Evolutionary conservation across 257 asterid genomes (phyloP), one percentile per base, ranked within the genome.

Genomic region (Coffea canephora): DNA sequence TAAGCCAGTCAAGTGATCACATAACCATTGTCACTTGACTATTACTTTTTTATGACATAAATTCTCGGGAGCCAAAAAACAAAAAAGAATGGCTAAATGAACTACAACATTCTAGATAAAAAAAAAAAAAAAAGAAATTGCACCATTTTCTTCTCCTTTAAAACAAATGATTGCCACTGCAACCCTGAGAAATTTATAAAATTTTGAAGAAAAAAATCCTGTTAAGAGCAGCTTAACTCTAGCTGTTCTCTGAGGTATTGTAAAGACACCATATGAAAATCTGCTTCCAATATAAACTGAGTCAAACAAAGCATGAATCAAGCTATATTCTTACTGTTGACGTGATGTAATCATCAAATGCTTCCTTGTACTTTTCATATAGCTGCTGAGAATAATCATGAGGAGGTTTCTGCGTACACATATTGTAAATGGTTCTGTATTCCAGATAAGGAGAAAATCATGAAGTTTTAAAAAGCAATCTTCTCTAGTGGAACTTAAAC

Each of bases 321-420:
- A n/a, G 7, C 14, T 36, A 9, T n/a, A 71, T 52, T 75, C 93
- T 82, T 86, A 96, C 99, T 84, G 97, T 91, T 25, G 91, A 81
- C 18, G 85, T 74, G 61, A 92, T 94, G 84, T 96, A 94, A 75
- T 89, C 98, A 78, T 92, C 90, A 81, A 94, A 94, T 71, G 97
- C 77, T 83, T 94, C 99, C 65, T 87, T 85, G 78, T 96, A 96
- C 81, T 91, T 96, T 80, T 96, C 97, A 85, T 96, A 96, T 78
- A 96, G 81, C 82, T 94, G 98, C 85, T 94, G 98, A 64, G 98
- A 96, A 84, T 94, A 96, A 85, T 96, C 99, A 83, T 94, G 96
- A 4, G 99, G 98, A 49, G 98, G 94, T 86, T 91, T 96, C 78
- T 96, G 99, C 41, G 98, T 96, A 84, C 99, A 96, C 99, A 96